A percentile compares a stretch with the other conserved stretches of the same genome.
phyloP scores from a whole-genome alignment of 2,329 filamentous ascomycete genomes.

The Sarocladium strictum region DNA sequence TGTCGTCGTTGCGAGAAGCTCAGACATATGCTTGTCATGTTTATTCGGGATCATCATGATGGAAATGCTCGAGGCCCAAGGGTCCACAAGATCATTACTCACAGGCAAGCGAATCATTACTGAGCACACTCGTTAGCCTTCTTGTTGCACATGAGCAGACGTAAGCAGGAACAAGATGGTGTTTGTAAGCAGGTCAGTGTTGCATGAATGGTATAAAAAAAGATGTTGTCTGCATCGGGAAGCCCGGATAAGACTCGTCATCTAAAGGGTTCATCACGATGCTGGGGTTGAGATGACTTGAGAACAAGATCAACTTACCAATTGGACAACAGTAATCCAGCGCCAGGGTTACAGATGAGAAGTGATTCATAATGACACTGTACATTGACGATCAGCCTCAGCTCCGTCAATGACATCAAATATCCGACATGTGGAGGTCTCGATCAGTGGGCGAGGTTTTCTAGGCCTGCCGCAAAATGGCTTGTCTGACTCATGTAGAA shows the following conservation, averaged over 20 bases:
- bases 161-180: conserved; percentile 1
- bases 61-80: conserved; percentile 13
- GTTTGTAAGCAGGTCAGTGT: conserved; percentile 31
- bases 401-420: background rate
- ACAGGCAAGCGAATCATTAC: conserved; percentile 15
- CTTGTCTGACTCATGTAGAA: conserved; percentile 68
- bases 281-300: conserved; percentile 19
- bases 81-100: conserved; percentile 16
- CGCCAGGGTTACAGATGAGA: background rate
- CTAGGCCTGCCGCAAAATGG: conserved; percentile 97
- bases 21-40: conserved; percentile 98
- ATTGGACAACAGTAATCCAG: background rate
- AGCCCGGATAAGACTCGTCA: conserved; percentile 76
- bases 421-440: background rate
- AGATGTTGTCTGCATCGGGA: conserved; percentile 61
- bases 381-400: background rate
- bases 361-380: background rate
- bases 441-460: conserved; percentile 98
- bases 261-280: conserved; percentile 46
- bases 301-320: conserved; percentile 6
- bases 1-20: conserved; percentile 52
- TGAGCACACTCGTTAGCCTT: conserved; percentile 16
- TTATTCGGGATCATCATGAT: conserved; percentile 77
- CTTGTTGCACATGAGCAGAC: background rate
- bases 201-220: conserved; percentile 70